Evolutionary conservation across 2,329 filamentous ascomycete species (phyloP).

Genomic region (Ceratocystiopsis brevicomis): DNA sequence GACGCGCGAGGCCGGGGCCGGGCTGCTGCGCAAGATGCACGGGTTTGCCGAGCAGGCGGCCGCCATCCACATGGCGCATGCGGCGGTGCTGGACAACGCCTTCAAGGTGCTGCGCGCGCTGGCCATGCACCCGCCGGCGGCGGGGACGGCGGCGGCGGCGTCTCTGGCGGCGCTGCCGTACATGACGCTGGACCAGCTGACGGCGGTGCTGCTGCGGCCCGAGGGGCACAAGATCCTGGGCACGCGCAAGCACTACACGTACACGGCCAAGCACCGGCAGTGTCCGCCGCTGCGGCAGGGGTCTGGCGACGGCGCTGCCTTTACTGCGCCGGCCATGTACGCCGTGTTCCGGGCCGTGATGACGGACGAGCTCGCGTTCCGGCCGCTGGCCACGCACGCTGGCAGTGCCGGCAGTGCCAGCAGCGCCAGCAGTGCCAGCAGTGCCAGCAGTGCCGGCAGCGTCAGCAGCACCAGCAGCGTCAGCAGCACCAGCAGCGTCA

Average conservation of each 20-base stretch:
- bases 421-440: no score
- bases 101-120: constrained; percentile 17
- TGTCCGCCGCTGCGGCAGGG: constrained; percentile 4
- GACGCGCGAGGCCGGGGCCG: constrained; percentile 22
- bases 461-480: no score
- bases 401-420: no score
- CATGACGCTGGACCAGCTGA: constrained; percentile 32
- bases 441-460: no score
- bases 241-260: not conserved
- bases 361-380: constrained; percentile 42
- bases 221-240: not conserved
- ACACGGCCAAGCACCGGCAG: not conserved
- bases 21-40: constrained; percentile 28
- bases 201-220: constrained; percentile 21
- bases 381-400: constrained; percentile 18
- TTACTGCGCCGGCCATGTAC: constrained; percentile 36
- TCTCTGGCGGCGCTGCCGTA: constrained; percentile 7
- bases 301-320: constrained; percentile 18
- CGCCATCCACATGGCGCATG: constrained; percentile 26
- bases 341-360: constrained; percentile 49
- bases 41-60: constrained; percentile 25
- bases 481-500: no score
- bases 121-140: not conserved
- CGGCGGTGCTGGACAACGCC: constrained; percentile 28
- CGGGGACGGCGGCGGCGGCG: not conserved